Evolutionary conservation across 768 basidiomycete species (phyloP), one percentile per base, ranked within the genome.

Genomic region (Hericium coralloides): DNA sequence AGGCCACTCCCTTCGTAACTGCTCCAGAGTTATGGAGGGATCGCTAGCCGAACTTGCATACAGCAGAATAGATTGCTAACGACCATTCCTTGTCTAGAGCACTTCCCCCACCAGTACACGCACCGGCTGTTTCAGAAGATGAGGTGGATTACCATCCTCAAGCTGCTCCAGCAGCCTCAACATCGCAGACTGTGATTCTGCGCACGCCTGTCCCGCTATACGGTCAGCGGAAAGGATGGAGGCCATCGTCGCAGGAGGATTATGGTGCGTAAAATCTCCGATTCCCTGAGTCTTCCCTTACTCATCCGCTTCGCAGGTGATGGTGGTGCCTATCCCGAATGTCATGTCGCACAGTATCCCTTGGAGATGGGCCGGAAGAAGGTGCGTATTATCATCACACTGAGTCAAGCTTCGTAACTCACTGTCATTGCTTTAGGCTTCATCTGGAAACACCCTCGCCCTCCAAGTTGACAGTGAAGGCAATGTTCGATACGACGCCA

Each of bases 391-490:
- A 26, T 49, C 10, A 14, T 23, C 4, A 10, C 23, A 26, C 14
- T 23, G 26, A 0, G 10, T 2, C 26, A 36, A 36, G 52, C 12
- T 26, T 36, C 37, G 38, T 58, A 25, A 23, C 38, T 38, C 37
- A 50, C 20, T 3, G 18, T 31, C 31, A 31, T 31, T 31, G 41
- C 38, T 53, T 18, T 63, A 95, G 92, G 85, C 89, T 1, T 85
- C 90, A 4, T 85, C 90, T 22, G 95, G 95, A 6, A 95, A 95
- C 65, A 98, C 97, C 0, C 81, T 99, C 9, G 94, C 97, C 5
- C 81, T 99, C 3, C 95, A 95, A 79, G 95, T 98, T 26, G 95
- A 99, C 67, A 83, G 82, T 58, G 95, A 97, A 70, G 97, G 97
- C 49, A 95, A 93, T 60, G 94, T 98, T 53, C 87, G 92, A 60